Conservation (phyloP, 371 early-diverging fungal species). For the Mucor irregularis region DNA sequence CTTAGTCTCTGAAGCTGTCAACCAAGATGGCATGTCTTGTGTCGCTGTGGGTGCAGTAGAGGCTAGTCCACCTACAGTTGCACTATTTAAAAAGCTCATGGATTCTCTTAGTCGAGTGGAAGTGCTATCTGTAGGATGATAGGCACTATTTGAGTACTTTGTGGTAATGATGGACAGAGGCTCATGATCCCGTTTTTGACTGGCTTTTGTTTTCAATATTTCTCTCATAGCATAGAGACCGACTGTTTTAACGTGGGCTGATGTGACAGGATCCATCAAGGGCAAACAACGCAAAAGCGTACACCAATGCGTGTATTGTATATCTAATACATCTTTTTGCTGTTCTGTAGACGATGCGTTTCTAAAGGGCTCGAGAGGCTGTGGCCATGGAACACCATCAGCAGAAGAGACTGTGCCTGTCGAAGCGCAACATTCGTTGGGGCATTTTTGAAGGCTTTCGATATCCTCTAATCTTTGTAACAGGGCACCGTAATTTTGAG, state of each 20-base stretch:
- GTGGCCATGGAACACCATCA: slow-evolving; percentile 31
- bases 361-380: slow-evolving; percentile 22
- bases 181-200: slow-evolving; percentile 2
- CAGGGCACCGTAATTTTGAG: slow-evolving; percentile 29
- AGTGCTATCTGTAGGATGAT: background rate
- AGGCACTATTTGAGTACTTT: too few relatives aligned
- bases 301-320: slow-evolving; percentile 42
- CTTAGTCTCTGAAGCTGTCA: slow-evolving; percentile 15
- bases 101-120: slow-evolving; percentile 10
- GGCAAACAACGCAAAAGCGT: slow-evolving; percentile 42
- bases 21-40: slow-evolving; percentile 5
- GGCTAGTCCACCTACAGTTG: too few relatives aligned
- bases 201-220: slow-evolving; percentile 25
- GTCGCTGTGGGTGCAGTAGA: background rate
- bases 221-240: slow-evolving; percentile 42
- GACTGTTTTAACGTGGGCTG: slow-evolving; percentile 32
- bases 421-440: slow-evolving; percentile 14
- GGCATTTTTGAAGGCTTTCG: slow-evolving; percentile 15
- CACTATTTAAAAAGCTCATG: too few relatives aligned
- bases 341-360: background rate
- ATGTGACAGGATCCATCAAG: slow-evolving; percentile 27
- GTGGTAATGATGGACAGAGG: too few relatives aligned
- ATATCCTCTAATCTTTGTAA: slow-evolving; percentile 22
- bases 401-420: slow-evolving; percentile 12
- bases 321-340: slow-evolving; percentile 6